Conservation (phyloP, 257 asterid genomes). For the Plantago major region DNA sequence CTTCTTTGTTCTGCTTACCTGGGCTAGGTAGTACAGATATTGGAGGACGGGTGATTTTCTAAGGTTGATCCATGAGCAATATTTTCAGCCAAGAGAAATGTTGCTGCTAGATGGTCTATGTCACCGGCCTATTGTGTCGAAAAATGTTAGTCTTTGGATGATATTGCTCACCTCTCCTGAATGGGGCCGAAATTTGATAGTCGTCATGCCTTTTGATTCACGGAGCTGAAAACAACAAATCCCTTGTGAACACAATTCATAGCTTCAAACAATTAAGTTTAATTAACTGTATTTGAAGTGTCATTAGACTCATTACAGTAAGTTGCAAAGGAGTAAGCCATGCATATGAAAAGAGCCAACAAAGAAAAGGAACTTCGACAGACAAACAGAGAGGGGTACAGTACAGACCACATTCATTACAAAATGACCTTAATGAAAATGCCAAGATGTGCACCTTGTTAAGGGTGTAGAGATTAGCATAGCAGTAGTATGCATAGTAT, state of each 20-base stretch:
- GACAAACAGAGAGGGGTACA: background rate
- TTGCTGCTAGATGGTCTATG: constrained; percentile 94
- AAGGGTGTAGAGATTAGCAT: constrained; percentile 91
- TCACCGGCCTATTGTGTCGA: constrained; percentile 77
- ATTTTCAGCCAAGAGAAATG: constrained; percentile 81
- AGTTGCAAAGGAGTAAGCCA: background rate
- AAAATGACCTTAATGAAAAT: constrained; percentile 15
- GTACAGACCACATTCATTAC: constrained; percentile 1
- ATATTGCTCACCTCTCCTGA: constrained; percentile 75
- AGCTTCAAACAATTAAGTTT: too few relatives aligned
- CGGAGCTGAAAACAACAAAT: constrained; percentile 68
- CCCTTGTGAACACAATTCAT: constrained; percentile 1
- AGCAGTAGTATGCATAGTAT: constrained; percentile 90
- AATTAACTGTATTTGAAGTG: too few relatives aligned
- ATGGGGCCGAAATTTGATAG: constrained; percentile 95
- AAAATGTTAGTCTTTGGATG: constrained; percentile 17
- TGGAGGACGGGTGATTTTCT: constrained; percentile 95
- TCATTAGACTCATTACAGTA: too few relatives aligned
- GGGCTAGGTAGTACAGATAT: constrained; percentile 85
- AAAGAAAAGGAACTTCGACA: background rate
- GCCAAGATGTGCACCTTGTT: constrained; percentile 56
- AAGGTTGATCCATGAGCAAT: constrained; percentile 92
- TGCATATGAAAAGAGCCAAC: too few relatives aligned
- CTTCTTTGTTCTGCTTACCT: constrained; percentile 45
- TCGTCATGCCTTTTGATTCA: constrained; percentile 90